Evolutionary conservation across 495 filamentous ascomycete species (phyloP).

Genomic region (Bombardia bombarda): DNA sequence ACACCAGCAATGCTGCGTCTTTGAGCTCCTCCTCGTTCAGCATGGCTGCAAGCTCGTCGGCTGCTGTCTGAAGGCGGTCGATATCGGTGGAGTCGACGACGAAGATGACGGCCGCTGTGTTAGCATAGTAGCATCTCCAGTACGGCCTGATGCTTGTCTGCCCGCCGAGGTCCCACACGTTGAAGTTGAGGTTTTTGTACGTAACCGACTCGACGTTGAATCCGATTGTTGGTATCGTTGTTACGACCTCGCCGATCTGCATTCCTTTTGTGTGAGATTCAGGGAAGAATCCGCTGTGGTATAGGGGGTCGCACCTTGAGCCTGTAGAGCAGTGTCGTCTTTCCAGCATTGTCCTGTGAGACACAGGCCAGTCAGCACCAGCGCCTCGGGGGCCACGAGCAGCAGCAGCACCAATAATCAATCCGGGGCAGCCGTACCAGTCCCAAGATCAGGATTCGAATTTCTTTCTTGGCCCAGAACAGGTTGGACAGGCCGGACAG

Average conservation of each 20-base stretch:
- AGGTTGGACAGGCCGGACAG: slow-evolving; percentile 61
- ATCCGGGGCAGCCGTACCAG: slow-evolving; percentile 53
- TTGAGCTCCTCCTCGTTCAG: slow-evolving; percentile 91
- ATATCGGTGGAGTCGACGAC: slow-evolving; percentile 98
- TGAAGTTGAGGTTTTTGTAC: slow-evolving; percentile 96
- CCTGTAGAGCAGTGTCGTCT: slow-evolving; percentile 93
- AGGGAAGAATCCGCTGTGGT: background rate
- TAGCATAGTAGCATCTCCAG: slow-evolving; percentile 99
- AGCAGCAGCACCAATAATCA: background rate
- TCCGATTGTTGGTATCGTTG: slow-evolving; percentile 96
- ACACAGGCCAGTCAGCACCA: slow-evolving; percentile 16
- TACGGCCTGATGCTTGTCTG: slow-evolving; percentile 97
- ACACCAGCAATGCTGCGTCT: slow-evolving; percentile 86
- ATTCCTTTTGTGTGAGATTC: slow-evolving; percentile 5
- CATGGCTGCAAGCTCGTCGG: slow-evolving; percentile 92
- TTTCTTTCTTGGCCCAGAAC: slow-evolving; percentile 91
- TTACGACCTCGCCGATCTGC: slow-evolving; percentile 96
- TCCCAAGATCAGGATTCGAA: slow-evolving; percentile 90
- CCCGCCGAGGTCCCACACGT: slow-evolving; percentile 97
- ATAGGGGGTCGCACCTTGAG: slow-evolving; percentile 60
- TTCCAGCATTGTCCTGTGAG: slow-evolving; percentile 91
- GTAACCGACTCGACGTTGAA: slow-evolving; percentile 98
- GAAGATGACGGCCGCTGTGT: slow-evolving; percentile 98
- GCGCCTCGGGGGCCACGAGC: background rate
- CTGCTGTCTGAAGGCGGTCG: slow-evolving; percentile 81